Conservation (phyloP, 139 green algal genomes). For the Yamagishiella unicocca region DNA sequence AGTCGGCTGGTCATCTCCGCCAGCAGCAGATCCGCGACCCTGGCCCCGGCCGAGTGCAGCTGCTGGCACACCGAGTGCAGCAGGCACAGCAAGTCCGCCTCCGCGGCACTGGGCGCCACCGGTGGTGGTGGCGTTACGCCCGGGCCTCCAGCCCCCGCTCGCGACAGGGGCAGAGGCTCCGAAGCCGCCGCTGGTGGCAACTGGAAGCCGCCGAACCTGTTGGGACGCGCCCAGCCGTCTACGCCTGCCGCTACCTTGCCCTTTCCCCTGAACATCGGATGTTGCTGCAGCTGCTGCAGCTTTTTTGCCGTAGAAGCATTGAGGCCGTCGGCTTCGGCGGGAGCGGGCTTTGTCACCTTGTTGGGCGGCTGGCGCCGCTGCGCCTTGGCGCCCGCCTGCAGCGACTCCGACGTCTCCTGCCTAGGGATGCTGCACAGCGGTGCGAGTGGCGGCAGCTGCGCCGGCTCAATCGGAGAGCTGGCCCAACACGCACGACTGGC, state of each 20-base stretch:
- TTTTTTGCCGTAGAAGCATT: not conserved
- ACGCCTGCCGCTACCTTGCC: not conserved
- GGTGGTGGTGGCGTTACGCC: not conserved
- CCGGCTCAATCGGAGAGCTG: not conserved
- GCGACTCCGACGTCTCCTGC: not conserved
- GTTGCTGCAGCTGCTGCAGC: not conserved
- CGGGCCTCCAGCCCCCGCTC: not conserved
- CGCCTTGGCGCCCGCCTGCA: not conserved
- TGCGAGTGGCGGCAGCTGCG: not conserved
- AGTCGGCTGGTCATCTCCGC: not conserved
- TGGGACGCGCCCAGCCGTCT: not conserved
- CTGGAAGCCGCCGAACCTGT: not conserved
- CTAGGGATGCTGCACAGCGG: not conserved
- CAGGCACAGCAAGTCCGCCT: not conserved
- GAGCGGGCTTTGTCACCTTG: not conserved
- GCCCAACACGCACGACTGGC: conserved; percentile 12
- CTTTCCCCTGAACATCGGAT: not conserved
- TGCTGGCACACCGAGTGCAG: not conserved
- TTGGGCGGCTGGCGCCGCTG: not conserved
- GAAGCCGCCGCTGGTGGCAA: too few relatives aligned
- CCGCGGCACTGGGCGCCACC: not conserved
- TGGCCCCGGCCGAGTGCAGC: not conserved
- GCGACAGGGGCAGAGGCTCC: not conserved
- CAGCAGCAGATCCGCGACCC: not conserved
- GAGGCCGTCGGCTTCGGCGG: not conserved